Evolutionary conservation across 2,329 filamentous ascomycete genomes (phyloP), one percentile per base, ranked within the genome.

Genomic region (Sporothrix inflata): DNA sequence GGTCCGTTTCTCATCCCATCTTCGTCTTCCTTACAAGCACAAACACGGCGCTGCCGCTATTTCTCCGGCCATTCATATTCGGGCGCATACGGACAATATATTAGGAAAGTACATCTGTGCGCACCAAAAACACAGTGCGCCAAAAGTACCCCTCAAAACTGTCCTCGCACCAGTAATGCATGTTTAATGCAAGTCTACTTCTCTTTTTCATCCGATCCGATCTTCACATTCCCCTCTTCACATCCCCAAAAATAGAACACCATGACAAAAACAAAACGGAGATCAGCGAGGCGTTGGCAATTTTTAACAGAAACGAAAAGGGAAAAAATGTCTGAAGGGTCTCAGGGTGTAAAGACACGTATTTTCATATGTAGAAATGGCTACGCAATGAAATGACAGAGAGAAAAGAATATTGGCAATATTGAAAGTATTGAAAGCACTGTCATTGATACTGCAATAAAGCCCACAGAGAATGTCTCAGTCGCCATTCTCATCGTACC

Each of bases 211-310:
- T n/a, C n/a, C n/a, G n/a, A n/a, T n/a, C 27, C 53, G 53, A 57
- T 34, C 27, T 57, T 57, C 53, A 34, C 49, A 57, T 57, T 57
- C 27, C n/a, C 53, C 24, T 30, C 51, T 55, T 57, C 53, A 9
- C 27, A 57, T 57, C 27, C 16, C 53, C 27, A 14, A 57, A 57
- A 57, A 57, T 57, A 57, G 53, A 57, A 57, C 53, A 57, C 24
- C 21, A 53, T 16, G 34, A 34, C n/a, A 53, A n/a, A 16, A 2
- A 19, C 45, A 53, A 53, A 51, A 51, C 4, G 19, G 19, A 21
- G 47, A 5, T 21, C n/a, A 21, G 21, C 5, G 45, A 47, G 45
- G 45, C 45, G 45, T 34, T 6, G 30, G 30, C 30, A 34, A 34
- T 34, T 34, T 34, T 34, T 34, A 34, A 34, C 45, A 47, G 45